Conservation (phyloP, 1,284 basidiomycete genomes). For the Heterobasidion irregulare region DNA sequence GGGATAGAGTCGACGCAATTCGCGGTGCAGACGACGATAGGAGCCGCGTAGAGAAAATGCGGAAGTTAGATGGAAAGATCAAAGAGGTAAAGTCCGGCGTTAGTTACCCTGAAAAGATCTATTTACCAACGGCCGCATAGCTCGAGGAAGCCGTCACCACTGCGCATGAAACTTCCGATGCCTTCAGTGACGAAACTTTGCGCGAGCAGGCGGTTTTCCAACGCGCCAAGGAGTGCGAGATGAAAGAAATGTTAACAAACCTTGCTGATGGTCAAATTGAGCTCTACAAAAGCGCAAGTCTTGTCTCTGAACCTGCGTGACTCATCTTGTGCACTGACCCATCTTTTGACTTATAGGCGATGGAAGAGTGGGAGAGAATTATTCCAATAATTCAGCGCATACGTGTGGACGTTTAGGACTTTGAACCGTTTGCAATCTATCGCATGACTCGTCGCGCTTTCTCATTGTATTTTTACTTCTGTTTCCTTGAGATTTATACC, state of each 20-base stretch:
- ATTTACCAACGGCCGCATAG: conserved; percentile 28
- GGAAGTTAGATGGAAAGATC: conserved; percentile 87
- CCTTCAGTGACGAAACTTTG: conserved; percentile 91
- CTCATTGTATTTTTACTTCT: conserved; percentile 11
- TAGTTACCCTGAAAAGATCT: not conserved
- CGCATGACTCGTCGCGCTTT: conserved; percentile 11
- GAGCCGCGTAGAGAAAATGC: conserved; percentile 87
- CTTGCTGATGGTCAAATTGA: conserved; percentile 93
- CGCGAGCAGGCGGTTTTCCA: conserved; percentile 89
- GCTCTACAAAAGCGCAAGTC: conserved; percentile 77
- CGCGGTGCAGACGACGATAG: conserved; percentile 92
- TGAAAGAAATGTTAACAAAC: conserved; percentile 88
- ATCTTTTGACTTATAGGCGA: conserved; percentile 37
- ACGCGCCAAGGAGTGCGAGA: conserved; percentile 84
- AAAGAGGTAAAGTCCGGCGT: conserved; percentile 63
- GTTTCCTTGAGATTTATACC: not conserved
- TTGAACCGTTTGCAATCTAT: conserved; percentile 20
- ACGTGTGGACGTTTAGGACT: conserved; percentile 68
- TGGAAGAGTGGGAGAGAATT: conserved; percentile 92
- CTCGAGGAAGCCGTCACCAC: conserved; percentile 93
- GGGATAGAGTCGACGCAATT: conserved; percentile 87
- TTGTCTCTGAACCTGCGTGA: conserved; percentile 4
- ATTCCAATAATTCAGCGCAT: conserved; percentile 83
- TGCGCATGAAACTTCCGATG: conserved; percentile 91
- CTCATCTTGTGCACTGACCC: conserved; percentile 2